Base-by-base conservation (phyloP, 2,329 filamentous ascomycete species). In the Scedosporium aurantiacum region DNA sequence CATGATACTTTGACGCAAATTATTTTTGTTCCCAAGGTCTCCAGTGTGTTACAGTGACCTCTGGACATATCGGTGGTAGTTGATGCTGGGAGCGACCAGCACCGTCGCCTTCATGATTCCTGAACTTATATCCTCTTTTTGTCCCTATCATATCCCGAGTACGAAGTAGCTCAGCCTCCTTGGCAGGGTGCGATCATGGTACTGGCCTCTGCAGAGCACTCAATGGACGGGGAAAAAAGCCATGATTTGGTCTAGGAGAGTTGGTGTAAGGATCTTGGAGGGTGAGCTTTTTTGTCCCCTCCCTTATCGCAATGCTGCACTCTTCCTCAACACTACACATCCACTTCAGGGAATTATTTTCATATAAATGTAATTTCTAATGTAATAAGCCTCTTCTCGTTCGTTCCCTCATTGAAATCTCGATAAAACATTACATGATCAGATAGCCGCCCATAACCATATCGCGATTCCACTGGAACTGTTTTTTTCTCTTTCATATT, bases 1-100 rank as follows among this genome's bases (percentile, higher is more conserved):
- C 54, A 57, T 40, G 54, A 57, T 57, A 57, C 54, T 57, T 21
- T 57, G 54, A 57, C 54, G 54, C 54, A 57, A 32, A 25, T 32
- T 23, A 37, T 10, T 37, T 37, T 37, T 14, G 32, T 37, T 12
- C 32, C 32, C 32, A 12, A 37, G 32, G 32, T 4, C 10, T 37
- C 32, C 10, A 37, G 32, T 14, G 32, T 37, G 28, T 37, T 12
- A 12, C 32, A 37, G 32, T 10, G 4, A 37, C 32, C 32, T 37
- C 32, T 7, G 28, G 28, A 28, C 28, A 28, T 28, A 28, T 28
- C 5, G 28, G 28, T 5, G 28, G 28, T 28, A 28, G 28, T 28
- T 4, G 28, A 28, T 28, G 4, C 5, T 28, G 28, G 28, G 25
- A 6, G 28, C 7, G 28, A 28, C 28, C 5, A 6, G 32, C 12